These are phyloP conservation scores for Cymbidium sinense DNA, from an alignment of 106 monocot genomes.

Conservation along the genomic window DNA sequence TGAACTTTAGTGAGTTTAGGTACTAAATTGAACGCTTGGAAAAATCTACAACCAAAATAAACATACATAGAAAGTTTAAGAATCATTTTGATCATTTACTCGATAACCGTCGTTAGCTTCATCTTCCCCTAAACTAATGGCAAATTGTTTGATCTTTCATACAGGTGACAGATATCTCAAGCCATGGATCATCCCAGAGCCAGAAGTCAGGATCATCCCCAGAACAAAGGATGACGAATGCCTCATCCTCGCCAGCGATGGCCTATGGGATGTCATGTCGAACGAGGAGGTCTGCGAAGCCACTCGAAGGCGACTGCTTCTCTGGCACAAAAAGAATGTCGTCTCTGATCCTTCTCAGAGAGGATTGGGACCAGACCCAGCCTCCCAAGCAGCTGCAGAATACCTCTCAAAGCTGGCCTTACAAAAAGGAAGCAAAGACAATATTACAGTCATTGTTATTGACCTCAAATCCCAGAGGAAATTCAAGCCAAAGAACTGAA, in stretches of 20 bases:
- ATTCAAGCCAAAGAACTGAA: slow-evolving; percentile 32
- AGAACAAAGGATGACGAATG: slow-evolving; percentile 65
- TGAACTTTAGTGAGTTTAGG: too few species aligned
- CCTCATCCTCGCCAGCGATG: slow-evolving; percentile 67
- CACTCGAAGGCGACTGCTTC: slow-evolving; percentile 31
- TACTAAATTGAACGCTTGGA: too few species aligned
- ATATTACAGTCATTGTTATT: slow-evolving; percentile 61
- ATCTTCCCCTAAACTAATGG: too few species aligned
- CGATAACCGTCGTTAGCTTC: too few species aligned
- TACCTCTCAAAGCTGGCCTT: slow-evolving; percentile 51
- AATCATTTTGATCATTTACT: too few species aligned
- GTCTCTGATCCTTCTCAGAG: slow-evolving; percentile 9
- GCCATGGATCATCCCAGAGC: slow-evolving; percentile 62
- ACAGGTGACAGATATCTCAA: slow-evolving; percentile 73
- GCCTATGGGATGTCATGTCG: slow-evolving; percentile 62
- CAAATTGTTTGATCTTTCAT: too few species aligned
- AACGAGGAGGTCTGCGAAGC: slow-evolving; percentile 57
- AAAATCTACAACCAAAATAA: too few species aligned
- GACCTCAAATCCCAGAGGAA: slow-evolving; percentile 59
- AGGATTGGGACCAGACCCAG: slow-evolving; percentile 33
- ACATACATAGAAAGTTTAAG: too few species aligned
- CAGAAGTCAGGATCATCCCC: slow-evolving; percentile 48
- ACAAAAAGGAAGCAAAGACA: slow-evolving; percentile 64
- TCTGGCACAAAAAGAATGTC: slow-evolving; percentile 51
- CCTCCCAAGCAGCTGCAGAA: slow-evolving; percentile 67